phyloP scores from a whole-genome alignment of 2,329 filamentous ascomycete genomes.

The Alternaria consortialis region DNA sequence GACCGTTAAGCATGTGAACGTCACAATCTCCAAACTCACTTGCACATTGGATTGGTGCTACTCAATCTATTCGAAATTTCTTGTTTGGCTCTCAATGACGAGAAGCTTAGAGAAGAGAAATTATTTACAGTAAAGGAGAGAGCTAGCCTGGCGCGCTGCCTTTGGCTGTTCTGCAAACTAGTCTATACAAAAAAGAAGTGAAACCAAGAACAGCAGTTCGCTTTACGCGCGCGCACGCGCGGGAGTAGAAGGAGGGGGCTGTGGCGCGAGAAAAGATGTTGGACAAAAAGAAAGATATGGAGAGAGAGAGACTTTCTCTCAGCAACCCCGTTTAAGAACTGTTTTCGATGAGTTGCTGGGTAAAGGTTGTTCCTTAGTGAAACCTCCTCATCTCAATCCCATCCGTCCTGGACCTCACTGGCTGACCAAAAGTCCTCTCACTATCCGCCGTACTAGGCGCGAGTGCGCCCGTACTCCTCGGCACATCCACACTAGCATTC shows the following conservation, averaged over 20 bases:
- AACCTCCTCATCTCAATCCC: constrained; percentile 46
- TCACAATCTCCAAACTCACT: no score
- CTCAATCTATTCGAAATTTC: no score
- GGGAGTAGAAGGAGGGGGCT: neutral
- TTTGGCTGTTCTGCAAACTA: constrained; percentile 2
- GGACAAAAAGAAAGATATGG: no score
- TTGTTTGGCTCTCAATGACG: no score
- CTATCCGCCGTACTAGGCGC: constrained; percentile 27
- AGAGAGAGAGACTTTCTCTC: no score
- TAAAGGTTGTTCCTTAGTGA: constrained; percentile 12
- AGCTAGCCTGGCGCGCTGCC: constrained; percentile 12
- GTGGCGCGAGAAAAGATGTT: no score
- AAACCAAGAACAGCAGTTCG: neutral
- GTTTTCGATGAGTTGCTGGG: no score
- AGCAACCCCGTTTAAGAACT: no score
- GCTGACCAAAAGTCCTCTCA: constrained; percentile 33
- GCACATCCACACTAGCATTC: constrained; percentile 5
- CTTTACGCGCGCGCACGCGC: neutral
- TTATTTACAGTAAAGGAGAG: neutral
- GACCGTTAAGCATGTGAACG: no score
- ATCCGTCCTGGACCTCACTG: constrained; percentile 40
- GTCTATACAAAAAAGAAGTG: neutral
- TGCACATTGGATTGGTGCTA: no score
- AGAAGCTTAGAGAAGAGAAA: neutral
- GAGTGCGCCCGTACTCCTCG: constrained; percentile 37